Percentiles rank a stretch among this genome's conserved stretches.
phyloP scores from a whole-genome alignment of 2,329 filamentous ascomycete genomes.

The Colletotrichum sp. region DNA sequence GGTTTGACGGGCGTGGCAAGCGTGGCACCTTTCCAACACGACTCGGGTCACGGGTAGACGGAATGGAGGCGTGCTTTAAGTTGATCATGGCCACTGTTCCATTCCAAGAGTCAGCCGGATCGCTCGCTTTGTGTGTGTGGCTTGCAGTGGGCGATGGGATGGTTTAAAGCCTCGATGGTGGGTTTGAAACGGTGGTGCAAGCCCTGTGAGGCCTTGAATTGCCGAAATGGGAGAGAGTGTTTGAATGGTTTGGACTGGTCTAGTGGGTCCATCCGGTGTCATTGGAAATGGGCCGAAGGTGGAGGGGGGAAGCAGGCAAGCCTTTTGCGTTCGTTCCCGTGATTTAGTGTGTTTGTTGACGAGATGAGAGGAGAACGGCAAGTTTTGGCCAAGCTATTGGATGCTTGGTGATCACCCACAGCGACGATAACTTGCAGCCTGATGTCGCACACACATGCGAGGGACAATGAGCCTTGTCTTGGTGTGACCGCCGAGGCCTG shows the following conservation, averaged over 20 bases:
- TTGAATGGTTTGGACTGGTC: not conserved
- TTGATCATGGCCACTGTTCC: not conserved
- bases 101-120: not conserved
- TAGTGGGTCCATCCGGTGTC: constrained; percentile 10
- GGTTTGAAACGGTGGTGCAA: constrained; percentile 10
- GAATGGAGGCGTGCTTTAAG: not conserved
- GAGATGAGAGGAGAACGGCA: not conserved
- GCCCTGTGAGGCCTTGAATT: constrained; percentile 14
- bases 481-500: not conserved
- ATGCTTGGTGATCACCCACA: not conserved
- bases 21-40: not conserved
- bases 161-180: not conserved
- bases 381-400: constrained; percentile 2
- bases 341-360: not conserved
- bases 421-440: not conserved
- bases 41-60: constrained; percentile 8
- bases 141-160: not conserved
- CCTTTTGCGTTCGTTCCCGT: not conserved
- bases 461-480: not conserved
- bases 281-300: not conserved
- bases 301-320: not conserved
- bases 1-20: not conserved
- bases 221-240: not conserved
- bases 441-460: not conserved
- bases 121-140: not conserved